Evolutionary conservation across 1,284 basidiomycete genomes (phyloP), one percentile per base, ranked within the genome.

Genomic region (Schizopora paradoxa): DNA sequence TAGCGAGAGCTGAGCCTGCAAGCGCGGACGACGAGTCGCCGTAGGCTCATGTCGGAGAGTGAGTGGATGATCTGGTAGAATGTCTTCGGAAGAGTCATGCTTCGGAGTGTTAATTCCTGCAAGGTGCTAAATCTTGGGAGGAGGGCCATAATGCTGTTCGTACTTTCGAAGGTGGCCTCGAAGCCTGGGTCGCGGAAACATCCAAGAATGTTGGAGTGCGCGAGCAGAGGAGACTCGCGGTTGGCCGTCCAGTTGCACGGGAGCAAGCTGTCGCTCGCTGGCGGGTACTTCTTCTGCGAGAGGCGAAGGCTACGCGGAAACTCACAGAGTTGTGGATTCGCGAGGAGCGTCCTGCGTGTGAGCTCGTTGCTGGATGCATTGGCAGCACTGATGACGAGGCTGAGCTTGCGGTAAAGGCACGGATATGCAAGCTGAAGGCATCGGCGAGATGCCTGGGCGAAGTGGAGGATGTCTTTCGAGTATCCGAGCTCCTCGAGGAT

Each of bases 41-140:
- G 38, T 27, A 50, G 26, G 18, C 22, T 16, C 25, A 16, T 18
- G 5, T 23, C 31, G 5, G 43, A 47, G 5, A 50, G 28, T 10
- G 23, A 38, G 21, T 50, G 43, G 8, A 50, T 11, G 23, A 26
- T 46, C 39, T 50, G 38, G 29, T 50, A 50, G 31, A 50, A 50
- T 7, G 31, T 38, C 14, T 40, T 43, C 1, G 48, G 48, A 16
- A 50, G 44, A 3, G 39, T 46, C 13, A 50, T 32, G 27, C 43
- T 46, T 5, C 48, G 43, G 22, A 50, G 44, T 13, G 40, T 50
- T 19, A 50, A 36, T 18, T 45, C 44, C 11, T 31, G 39, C 13
- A 50, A 31, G 25, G 38, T 38, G 18, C 31, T 14, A 25, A 50
- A 50, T 5, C 29, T 26, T n/a, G 48, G 48, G 3, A 50, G 32